Percentiles rank a stretch among this genome's conserved stretches.
Conservation (phyloP, 768 basidiomycete genomes). For the Suillus tomentosus region DNA sequence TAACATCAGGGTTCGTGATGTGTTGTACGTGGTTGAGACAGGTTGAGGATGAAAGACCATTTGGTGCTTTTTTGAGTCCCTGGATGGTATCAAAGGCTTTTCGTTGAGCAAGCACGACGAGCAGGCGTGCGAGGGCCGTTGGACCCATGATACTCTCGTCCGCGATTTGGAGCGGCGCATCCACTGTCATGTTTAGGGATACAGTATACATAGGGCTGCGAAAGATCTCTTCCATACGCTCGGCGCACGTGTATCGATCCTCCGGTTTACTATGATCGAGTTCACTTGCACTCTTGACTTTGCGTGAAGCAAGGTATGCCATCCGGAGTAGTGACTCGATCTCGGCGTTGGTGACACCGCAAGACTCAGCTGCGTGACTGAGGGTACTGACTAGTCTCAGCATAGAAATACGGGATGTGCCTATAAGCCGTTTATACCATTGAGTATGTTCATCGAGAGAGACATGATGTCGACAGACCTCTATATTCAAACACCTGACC, state of each 20-base stretch:
- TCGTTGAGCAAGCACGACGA: constrained; percentile 32
- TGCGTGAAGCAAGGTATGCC: constrained; percentile 23
- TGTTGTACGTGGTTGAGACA: constrained; percentile 28
- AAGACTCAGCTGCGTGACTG: constrained; percentile 19
- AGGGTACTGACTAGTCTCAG: constrained; percentile 31
- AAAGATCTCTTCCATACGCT: constrained; percentile 22
- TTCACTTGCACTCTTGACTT: constrained; percentile 15
- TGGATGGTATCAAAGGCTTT: constrained; percentile 24
- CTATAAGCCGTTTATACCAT: constrained; percentile 10
- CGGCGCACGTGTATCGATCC: constrained; percentile 11
- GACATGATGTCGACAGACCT: constrained; percentile 16
- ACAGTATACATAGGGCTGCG: constrained; percentile 23
- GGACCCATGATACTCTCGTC: constrained; percentile 31
- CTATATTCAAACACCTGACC: constrained; percentile 21
- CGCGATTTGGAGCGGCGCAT: constrained; percentile 23
- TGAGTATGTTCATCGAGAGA: background rate
- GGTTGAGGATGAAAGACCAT: constrained; percentile 21
- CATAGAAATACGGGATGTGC: constrained; percentile 28
- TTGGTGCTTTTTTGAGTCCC: constrained; percentile 25
- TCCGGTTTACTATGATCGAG: background rate
- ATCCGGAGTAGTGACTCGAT: constrained; percentile 31
- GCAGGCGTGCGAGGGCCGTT: constrained; percentile 28
- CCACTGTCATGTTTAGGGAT: constrained; percentile 16
- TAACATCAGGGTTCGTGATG: constrained; percentile 25
- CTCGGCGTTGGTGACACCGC: constrained; percentile 26